Evolutionary conservation across 2,329 filamentous ascomycete genomes (phyloP).

Genomic region (Aureobasidium sp.): DNA sequence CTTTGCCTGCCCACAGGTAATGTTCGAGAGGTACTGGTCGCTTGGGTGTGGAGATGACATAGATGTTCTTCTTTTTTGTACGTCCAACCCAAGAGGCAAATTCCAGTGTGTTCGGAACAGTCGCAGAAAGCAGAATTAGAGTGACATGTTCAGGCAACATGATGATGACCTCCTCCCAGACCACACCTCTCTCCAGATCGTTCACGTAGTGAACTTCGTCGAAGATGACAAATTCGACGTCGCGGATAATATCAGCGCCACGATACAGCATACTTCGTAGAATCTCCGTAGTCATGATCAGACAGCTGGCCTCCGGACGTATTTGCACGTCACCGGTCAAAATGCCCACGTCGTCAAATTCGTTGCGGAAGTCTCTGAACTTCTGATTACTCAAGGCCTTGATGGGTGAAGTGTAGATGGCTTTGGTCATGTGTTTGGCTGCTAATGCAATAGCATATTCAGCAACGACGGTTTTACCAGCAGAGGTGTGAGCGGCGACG

Average conservation of each 20-base stretch:
- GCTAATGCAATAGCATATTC: slow-evolving; percentile 96
- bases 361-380: slow-evolving; percentile 85
- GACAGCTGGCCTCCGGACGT: slow-evolving; percentile 90
- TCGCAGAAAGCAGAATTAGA: slow-evolving; percentile 88
- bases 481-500: slow-evolving; percentile 93
- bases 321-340: slow-evolving; percentile 97
- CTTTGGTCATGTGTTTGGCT: slow-evolving; percentile 98
- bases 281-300: slow-evolving; percentile 99
- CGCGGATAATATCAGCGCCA: slow-evolving; percentile 88
- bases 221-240: slow-evolving; percentile 98
- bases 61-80: slow-evolving; percentile 98
- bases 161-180: slow-evolving; percentile 99
- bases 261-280: slow-evolving; percentile 96
- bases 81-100: slow-evolving; percentile 98
- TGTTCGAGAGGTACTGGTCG: slow-evolving; percentile 91
- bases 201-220: slow-evolving; percentile 99
- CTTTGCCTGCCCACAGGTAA: slow-evolving; percentile 90
- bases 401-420: slow-evolving; percentile 97
- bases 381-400: slow-evolving; percentile 98
- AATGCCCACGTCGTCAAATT: slow-evolving; percentile 94
- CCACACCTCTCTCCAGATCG: slow-evolving; percentile 87
- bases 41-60: slow-evolving; percentile 96
- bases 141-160: slow-evolving; percentile 98
- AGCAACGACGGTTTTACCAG: slow-evolving; percentile 95
- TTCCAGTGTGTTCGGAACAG: slow-evolving; percentile 93